Evolutionary conservation across 2,329 filamentous ascomycete species (phyloP), one percentile per base, ranked within the genome.

Genomic region (Penicillium sp.): DNA sequence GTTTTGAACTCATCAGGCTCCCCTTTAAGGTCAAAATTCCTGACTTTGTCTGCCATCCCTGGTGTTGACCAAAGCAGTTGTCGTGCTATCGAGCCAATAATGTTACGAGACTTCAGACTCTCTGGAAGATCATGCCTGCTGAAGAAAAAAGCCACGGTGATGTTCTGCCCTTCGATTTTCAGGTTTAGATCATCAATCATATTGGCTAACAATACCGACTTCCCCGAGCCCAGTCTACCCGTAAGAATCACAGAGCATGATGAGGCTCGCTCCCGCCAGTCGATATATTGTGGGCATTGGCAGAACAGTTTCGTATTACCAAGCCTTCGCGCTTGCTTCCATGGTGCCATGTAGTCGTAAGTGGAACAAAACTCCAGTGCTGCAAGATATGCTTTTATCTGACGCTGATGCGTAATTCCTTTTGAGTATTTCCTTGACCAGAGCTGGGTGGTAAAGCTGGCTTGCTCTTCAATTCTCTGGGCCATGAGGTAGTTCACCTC

Each of bases 161-260:
- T 21, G 3, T 27, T 39, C 11, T 50, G 21, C 39, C 16, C 57
- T 35, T 51, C 22, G 11, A 24, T 8, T 41, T 29, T 41, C 52
- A 75, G 58, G 33, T 70, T 67, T 1, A 78, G 48, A 41, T 78
- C 71, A 49, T 75, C 71, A 0, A 80, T 68, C 0, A 81, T 70
- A 49, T 79, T 81, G 2, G 79, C 77, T 4, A 80, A 48, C 13
- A 76, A 51, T 0, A 81, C 77, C 0, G 79, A 79, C 55, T 81
- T 81, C 0, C 79, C 78, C 0, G 73, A 75, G 2, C 79, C 78
- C 1, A 81, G 66, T 48, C 75, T 79, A 4, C 77, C 78, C 9
- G 52, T 69, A 29, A 64, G 73, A 0, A 79, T 1, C 0, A 81
- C 55, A 0, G 75, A 75, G 43, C 50, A 59, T 26, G 70, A 62